phyloP scores from a whole-genome alignment of 2,329 filamentous ascomycete genomes.

The Coniochaeta sp. region DNA sequence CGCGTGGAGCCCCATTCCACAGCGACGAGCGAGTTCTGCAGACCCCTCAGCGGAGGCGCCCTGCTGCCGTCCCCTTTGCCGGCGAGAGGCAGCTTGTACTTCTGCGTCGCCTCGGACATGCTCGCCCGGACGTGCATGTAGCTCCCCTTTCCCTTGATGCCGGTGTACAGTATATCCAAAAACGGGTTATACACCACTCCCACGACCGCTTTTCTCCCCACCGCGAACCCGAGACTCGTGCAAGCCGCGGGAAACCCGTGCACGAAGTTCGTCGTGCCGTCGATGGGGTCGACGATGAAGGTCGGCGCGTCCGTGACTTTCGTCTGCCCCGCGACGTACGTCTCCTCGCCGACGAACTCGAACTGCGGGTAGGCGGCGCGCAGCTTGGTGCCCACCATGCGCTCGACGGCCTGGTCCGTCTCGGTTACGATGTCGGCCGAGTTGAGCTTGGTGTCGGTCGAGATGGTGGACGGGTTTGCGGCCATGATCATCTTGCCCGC shows the following conservation, averaged over 20 bases:
- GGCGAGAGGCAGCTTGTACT: slow-evolving; percentile 28
- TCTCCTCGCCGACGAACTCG: slow-evolving; percentile 70
- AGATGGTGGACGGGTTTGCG: slow-evolving; percentile 52
- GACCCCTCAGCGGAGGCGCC: slow-evolving; percentile 49
- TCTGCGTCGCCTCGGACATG: slow-evolving; percentile 25
- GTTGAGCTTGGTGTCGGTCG: slow-evolving; percentile 57
- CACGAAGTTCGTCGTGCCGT: slow-evolving; percentile 77
- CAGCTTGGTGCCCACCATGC: slow-evolving; percentile 50
- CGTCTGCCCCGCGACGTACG: slow-evolving; percentile 58
- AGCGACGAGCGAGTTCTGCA: slow-evolving; percentile 59
- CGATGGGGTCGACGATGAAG: slow-evolving; percentile 77
- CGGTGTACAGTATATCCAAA: slow-evolving; percentile 61
- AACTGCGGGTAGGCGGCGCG: slow-evolving; percentile 45
- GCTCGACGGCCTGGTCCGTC: slow-evolving; percentile 59
- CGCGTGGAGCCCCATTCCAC: slow-evolving; percentile 70
- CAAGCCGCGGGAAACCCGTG: slow-evolving; percentile 69
- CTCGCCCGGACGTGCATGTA: slow-evolving; percentile 43
- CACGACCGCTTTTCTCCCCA: slow-evolving; percentile 54
- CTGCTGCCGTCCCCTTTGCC: slow-evolving; percentile 27
- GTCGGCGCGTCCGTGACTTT: slow-evolving; percentile 60
- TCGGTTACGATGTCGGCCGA: slow-evolving; percentile 65
- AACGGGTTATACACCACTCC: slow-evolving; percentile 80
- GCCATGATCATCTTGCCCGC: slow-evolving; percentile 58
- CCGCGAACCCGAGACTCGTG: slow-evolving; percentile 67
- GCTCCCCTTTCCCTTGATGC: slow-evolving; percentile 58